These are phyloP conservation scores for Lentinula edodes DNA, from an alignment of 768 basidiomycete species.

Conservation along the genomic window DNA sequence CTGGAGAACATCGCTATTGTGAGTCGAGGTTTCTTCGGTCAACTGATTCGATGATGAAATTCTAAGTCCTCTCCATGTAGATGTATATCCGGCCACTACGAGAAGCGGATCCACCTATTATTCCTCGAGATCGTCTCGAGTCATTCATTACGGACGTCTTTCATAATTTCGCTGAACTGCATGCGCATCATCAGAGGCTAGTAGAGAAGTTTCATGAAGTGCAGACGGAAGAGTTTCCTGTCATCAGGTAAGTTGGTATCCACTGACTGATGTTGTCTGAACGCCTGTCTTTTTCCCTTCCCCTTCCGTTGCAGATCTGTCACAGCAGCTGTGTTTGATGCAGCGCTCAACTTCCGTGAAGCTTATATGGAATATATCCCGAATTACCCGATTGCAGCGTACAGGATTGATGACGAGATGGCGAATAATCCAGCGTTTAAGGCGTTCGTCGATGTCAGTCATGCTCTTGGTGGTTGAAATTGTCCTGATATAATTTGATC, in stretches of 20 bases:
- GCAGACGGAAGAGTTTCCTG: conserved; percentile 83
- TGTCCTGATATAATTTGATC: too few relatives aligned
- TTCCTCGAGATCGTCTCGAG: conserved; percentile 63
- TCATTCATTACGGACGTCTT: conserved; percentile 84
- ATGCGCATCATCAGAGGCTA: conserved; percentile 67
- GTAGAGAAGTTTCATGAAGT: conserved; percentile 80
- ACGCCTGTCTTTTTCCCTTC: neutral
- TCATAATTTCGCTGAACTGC: conserved; percentile 78
- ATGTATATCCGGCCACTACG: conserved; percentile 80
- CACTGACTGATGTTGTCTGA: neutral
- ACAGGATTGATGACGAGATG: conserved; percentile 85
- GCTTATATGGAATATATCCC: conserved; percentile 91
- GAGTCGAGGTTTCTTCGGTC: conserved; percentile 15
- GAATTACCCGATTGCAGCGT: conserved; percentile 90
- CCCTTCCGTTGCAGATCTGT: conserved; percentile 24
- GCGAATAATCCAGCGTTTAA: conserved; percentile 77
- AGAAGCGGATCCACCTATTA: conserved; percentile 68
- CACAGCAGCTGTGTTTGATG: conserved; percentile 81
- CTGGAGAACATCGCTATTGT: conserved; percentile 81
- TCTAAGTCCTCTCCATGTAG: conserved; percentile 27
- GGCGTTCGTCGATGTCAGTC: conserved; percentile 70
- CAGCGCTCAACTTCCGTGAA: conserved; percentile 87
- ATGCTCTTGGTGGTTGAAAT: neutral
- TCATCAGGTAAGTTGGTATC: conserved; percentile 44
- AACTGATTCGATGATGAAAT: neutral